A percentile compares a stretch with the other conserved stretches of the same genome.
phyloP scores from a whole-genome alignment of 2,329 filamentous ascomycete species.

The Claviceps humidiphila region DNA sequence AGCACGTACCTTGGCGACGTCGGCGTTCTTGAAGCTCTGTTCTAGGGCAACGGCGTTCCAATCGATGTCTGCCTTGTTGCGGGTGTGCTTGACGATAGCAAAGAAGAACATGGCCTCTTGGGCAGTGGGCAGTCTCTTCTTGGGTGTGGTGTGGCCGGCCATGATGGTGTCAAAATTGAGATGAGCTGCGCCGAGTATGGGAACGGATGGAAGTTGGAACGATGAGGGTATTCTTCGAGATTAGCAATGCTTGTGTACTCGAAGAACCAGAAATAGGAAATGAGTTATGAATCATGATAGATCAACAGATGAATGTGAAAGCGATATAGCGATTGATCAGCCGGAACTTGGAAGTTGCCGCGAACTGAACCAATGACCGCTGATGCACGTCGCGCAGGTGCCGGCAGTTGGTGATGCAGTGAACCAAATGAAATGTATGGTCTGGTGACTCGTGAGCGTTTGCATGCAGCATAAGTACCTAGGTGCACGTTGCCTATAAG shows the following conservation, averaged over 20 bases:
- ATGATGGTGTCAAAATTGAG: conserved; percentile 10
- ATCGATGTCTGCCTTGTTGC: conserved; percentile 31
- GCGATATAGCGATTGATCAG: background rate
- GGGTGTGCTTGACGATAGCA: conserved; percentile 29
- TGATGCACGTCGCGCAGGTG: background rate
- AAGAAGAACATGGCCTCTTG: conserved; percentile 31
- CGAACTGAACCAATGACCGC: background rate
- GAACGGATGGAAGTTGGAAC: too few species aligned
- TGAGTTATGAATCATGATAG: too few species aligned
- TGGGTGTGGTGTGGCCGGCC: conserved; percentile 14
- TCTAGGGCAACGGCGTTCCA: conserved; percentile 32
- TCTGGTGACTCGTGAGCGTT: background rate
- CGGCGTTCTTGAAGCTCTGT: conserved; percentile 30
- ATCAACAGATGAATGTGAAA: background rate
- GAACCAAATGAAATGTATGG: background rate
- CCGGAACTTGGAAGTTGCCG: background rate
- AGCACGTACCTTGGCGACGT: conserved; percentile 27
- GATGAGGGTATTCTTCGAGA: too few species aligned
- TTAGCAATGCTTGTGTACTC: too few species aligned
- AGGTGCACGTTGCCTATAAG: background rate
- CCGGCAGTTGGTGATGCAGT: background rate
- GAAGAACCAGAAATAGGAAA: too few species aligned
- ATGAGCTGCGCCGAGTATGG: background rate
- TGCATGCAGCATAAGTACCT: background rate
- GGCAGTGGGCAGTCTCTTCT: conserved; percentile 23